Evolutionary conservation across 257 asterid genomes (phyloP).

Genomic region (Henckelia pumila): DNA sequence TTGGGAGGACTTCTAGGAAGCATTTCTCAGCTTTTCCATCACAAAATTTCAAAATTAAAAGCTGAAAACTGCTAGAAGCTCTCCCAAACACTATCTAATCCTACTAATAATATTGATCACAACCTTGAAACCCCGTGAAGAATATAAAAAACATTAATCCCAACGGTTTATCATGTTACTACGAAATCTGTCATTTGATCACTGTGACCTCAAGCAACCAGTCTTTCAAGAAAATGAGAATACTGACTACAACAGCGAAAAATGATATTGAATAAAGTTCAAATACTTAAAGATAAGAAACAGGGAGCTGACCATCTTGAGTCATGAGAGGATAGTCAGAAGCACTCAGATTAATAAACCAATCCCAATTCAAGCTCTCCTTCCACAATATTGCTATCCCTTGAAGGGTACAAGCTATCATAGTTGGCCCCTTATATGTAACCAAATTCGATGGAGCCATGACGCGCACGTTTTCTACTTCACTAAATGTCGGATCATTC

Average conservation of each 20-base stretch:
- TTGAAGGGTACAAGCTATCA: slow-evolving; percentile 96
- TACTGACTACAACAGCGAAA: slow-evolving; percentile 12
- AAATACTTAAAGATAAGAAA: slow-evolving; percentile 11
- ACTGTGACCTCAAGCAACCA: not conserved
- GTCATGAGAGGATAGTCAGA: slow-evolving; percentile 97
- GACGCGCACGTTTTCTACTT: slow-evolving; percentile 88
- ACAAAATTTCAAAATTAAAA: too few species aligned
- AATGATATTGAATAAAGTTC: slow-evolving; percentile 4
- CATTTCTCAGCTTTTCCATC: too few species aligned
- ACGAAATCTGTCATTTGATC: not conserved
- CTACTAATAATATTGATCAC: not conserved
- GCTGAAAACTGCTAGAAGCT: too few species aligned
- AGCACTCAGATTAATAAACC: slow-evolving; percentile 99
- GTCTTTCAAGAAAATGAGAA: not conserved
- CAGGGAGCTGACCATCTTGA: slow-evolving; percentile 82
- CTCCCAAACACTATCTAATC: too few species aligned
- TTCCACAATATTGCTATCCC: slow-evolving; percentile 83
- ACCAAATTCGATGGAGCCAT: slow-evolving; percentile 98
- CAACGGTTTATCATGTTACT: slow-evolving; percentile 5
- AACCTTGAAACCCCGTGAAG: not conserved
- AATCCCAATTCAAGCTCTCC: slow-evolving; percentile 85
- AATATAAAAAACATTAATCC: slow-evolving; percentile 11
- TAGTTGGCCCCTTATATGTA: slow-evolving; percentile 94
- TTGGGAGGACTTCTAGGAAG: too few species aligned
- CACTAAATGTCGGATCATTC: slow-evolving; percentile 72